Evolutionary conservation across 2,329 filamentous ascomycete genomes (phyloP).

Genomic region (Phialophora expanda): DNA sequence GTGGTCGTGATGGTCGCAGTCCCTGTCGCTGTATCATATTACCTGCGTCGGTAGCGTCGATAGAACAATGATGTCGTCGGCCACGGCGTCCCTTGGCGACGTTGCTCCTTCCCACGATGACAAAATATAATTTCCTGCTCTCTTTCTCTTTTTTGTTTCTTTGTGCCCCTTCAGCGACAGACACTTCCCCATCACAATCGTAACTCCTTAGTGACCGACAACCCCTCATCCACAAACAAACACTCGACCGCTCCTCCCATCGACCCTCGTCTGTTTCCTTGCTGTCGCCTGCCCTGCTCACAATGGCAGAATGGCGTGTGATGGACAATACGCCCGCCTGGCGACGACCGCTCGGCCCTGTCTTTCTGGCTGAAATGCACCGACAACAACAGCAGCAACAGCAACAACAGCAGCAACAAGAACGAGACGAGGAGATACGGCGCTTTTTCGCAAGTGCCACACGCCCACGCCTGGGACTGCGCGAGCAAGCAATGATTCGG

Average conservation of each 20-base stretch:
- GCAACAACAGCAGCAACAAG: too few species aligned
- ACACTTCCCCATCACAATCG: background rate
- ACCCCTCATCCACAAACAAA: background rate
- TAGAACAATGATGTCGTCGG: constrained; percentile 1
- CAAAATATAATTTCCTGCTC: background rate
- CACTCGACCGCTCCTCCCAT: background rate
- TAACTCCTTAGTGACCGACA: background rate
- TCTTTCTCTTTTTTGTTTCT: background rate
- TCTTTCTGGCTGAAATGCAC: background rate
- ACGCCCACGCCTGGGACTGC: background rate
- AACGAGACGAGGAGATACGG: too few species aligned
- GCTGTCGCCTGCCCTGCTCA: background rate
- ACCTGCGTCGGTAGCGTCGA: constrained; percentile 27
- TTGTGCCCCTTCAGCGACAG: background rate
- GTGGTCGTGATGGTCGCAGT: constrained; percentile 27
- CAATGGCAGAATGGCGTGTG: background rate
- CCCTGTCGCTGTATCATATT: constrained; percentile 27
- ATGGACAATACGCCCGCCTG: background rate
- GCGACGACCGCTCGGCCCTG: background rate
- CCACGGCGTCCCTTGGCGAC: background rate
- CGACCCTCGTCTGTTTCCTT: background rate
- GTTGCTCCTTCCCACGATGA: background rate
- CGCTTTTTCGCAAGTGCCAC: too few species aligned
- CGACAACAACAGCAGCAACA: too few species aligned
- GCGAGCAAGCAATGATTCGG: background rate